Evolutionary conservation across 1,139 yeast species (phyloP).

Genomic region (Schwanniomyces etchellsii): DNA sequence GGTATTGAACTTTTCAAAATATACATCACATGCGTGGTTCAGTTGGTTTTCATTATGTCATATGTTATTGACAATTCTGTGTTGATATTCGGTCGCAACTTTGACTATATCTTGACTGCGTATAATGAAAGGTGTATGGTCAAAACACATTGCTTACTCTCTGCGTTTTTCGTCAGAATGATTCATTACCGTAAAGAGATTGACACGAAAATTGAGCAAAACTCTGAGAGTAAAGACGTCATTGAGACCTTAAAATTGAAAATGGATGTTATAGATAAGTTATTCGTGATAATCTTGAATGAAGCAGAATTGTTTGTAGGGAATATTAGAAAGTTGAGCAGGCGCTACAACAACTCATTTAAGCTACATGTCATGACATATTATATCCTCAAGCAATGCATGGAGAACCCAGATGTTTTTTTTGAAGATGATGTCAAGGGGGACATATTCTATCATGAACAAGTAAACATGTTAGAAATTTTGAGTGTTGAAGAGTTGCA

Average conservation of each 20-base stretch:
- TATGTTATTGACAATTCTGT: constrained; percentile 41
- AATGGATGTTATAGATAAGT: constrained; percentile 28
- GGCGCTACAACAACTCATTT: constrained; percentile 36
- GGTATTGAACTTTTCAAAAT: constrained; percentile 43
- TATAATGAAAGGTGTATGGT: constrained; percentile 39
- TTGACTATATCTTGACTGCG: constrained; percentile 35
- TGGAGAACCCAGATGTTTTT: constrained; percentile 36
- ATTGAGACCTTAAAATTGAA: constrained; percentile 14
- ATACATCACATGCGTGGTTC: constrained; percentile 38
- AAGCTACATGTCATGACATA: constrained; percentile 38
- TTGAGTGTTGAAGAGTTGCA: constrained; percentile 32
- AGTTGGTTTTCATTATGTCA: constrained; percentile 41
- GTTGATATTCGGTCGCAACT: constrained; percentile 37
- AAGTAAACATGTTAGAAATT: constrained; percentile 38
- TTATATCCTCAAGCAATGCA: constrained; percentile 38
- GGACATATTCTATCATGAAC: constrained; percentile 27
- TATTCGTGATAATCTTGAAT: constrained; percentile 29
- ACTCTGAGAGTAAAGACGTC: constrained; percentile 9
- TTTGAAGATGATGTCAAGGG: constrained; percentile 28
- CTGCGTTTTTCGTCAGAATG: constrained; percentile 37
- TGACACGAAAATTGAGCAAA: constrained; percentile 16
- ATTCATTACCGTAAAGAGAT: constrained; percentile 36
- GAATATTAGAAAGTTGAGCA: constrained; percentile 34
- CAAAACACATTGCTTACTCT: constrained; percentile 36
- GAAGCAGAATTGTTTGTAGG: constrained; percentile 46